Percentiles rank a stretch among this genome's conserved stretches.
phyloP scores from a whole-genome alignment of 139 green algal genomes.

The Chlorella vulgaris region DNA sequence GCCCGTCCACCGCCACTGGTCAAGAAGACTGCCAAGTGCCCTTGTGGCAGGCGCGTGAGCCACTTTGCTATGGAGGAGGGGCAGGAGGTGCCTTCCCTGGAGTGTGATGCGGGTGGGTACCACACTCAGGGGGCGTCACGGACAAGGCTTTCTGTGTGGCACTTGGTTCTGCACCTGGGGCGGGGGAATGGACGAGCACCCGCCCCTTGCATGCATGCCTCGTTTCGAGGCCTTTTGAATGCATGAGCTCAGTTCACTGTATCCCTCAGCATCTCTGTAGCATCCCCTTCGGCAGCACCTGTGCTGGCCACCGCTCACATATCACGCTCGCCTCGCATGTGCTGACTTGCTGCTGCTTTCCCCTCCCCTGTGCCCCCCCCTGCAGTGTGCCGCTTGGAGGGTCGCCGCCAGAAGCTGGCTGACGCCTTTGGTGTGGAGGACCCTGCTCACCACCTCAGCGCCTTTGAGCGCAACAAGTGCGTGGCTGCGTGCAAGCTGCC shows the following conservation, averaged over 20 bases:
- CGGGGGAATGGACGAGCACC: too few relatives aligned
- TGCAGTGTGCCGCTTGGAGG: constrained; percentile 49
- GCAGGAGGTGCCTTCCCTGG: constrained; percentile 42
- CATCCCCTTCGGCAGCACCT: too few relatives aligned
- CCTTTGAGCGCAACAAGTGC: constrained; percentile 58
- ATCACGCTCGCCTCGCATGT: not conserved
- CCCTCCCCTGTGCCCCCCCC: not conserved
- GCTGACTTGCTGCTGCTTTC: not conserved
- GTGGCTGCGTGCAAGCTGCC: not conserved
- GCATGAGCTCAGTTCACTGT: too few relatives aligned
- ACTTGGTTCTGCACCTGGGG: too few relatives aligned
- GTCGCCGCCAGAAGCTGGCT: constrained; percentile 53
- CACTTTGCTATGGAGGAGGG: constrained; percentile 60
- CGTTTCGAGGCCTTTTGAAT: too few relatives aligned
- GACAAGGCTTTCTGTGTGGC: too few relatives aligned
- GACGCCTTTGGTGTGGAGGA: constrained; percentile 71
- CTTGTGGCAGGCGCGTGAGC: constrained; percentile 58
- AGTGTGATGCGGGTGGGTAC: constrained; percentile 55
- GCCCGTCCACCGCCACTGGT: constrained; percentile 37
- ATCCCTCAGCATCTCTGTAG: too few relatives aligned
- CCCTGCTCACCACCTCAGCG: constrained; percentile 47
- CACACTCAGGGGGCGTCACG: not conserved
- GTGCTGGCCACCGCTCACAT: too few relatives aligned
- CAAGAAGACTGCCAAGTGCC: constrained; percentile 50
- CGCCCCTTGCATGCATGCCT: too few relatives aligned